Evolutionary conservation across 805 yeast species (phyloP).

Genomic region (Saccharomycopsis fermentans): DNA sequence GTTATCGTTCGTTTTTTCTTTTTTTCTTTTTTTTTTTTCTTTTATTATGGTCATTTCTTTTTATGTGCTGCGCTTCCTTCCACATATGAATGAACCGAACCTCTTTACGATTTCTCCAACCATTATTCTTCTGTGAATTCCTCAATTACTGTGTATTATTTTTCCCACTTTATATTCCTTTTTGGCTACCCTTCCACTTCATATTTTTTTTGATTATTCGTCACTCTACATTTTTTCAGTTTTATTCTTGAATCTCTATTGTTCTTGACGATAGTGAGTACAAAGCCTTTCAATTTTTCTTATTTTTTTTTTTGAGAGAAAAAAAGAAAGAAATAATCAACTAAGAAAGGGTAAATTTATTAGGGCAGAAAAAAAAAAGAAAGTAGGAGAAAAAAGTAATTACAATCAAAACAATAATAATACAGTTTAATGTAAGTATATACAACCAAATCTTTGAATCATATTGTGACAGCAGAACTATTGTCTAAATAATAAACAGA

Average conservation of each 20-base stretch:
- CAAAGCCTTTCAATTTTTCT: not conserved
- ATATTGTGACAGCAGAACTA: not conserved
- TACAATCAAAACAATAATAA: not conserved
- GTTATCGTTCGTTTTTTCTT: not conserved
- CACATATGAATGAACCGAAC: too few relatives aligned
- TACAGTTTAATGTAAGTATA: not conserved
- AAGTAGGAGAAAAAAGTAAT: not conserved
- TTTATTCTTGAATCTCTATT: not conserved
- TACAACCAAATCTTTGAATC: not conserved
- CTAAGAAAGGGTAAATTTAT: not conserved
- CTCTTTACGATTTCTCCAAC: too few relatives aligned
- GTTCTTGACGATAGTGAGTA: not conserved
- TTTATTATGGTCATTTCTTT: not conserved
- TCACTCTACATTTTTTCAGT: not conserved
- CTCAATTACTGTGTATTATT: too few relatives aligned
- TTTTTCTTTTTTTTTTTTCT: not conserved
- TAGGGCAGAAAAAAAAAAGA: not conserved
- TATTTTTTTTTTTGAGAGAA: not conserved
- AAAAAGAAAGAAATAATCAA: not conserved
- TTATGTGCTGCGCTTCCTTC: not conserved
- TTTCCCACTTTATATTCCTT: not conserved
- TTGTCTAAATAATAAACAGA: not conserved
- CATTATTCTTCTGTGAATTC: too few relatives aligned
- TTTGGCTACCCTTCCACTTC: not conserved
- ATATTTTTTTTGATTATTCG: not conserved